phyloP scores from a whole-genome alignment of 768 basidiomycete genomes.

The Leucocoprinus birnbaumii region DNA sequence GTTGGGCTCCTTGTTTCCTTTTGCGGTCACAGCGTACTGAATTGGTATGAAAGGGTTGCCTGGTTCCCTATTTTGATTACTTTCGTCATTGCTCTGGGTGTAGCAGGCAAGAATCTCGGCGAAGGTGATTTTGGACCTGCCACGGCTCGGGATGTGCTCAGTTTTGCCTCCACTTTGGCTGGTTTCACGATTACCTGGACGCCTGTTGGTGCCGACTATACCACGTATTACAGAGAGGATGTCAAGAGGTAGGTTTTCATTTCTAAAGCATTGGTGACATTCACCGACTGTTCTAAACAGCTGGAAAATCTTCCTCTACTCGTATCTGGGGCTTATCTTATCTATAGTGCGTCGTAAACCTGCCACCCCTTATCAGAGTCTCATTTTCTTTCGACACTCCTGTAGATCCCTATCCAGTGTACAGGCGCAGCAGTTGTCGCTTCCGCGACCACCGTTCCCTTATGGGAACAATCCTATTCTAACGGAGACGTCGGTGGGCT shows the following conservation, averaged over 20 bases:
- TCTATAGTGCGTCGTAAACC: constrained; percentile 46
- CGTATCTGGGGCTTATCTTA: constrained; percentile 66
- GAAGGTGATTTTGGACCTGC: constrained; percentile 49
- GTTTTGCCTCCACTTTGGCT: constrained; percentile 67
- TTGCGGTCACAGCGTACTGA: constrained; percentile 50
- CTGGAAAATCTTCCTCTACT: constrained; percentile 61
- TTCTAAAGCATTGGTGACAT: neutral
- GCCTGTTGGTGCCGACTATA: constrained; percentile 68
- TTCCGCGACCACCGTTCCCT: constrained; percentile 51
- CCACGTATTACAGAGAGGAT: constrained; percentile 60
- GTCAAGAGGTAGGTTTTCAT: constrained; percentile 47
- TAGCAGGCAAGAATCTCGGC: constrained; percentile 71
- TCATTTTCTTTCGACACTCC: neutral
- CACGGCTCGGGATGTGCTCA: constrained; percentile 50
- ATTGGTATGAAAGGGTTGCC: constrained; percentile 67
- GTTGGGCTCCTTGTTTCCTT: constrained; percentile 66
- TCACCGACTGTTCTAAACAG: constrained; percentile 26
- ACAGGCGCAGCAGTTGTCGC: constrained; percentile 66
- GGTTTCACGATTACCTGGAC: constrained; percentile 72
- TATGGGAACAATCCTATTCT: constrained; percentile 59
- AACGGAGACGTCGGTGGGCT: constrained; percentile 68
- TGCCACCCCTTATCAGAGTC: too few relatives aligned
- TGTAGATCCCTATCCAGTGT: constrained; percentile 39
- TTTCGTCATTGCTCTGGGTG: constrained; percentile 66
- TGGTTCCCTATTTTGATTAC: constrained; percentile 81